Percentiles rank a stretch among this genome's conserved stretches.
phyloP scores from a whole-genome alignment of 768 basidiomycete species.

The Rhizopogon salebrosus region DNA sequence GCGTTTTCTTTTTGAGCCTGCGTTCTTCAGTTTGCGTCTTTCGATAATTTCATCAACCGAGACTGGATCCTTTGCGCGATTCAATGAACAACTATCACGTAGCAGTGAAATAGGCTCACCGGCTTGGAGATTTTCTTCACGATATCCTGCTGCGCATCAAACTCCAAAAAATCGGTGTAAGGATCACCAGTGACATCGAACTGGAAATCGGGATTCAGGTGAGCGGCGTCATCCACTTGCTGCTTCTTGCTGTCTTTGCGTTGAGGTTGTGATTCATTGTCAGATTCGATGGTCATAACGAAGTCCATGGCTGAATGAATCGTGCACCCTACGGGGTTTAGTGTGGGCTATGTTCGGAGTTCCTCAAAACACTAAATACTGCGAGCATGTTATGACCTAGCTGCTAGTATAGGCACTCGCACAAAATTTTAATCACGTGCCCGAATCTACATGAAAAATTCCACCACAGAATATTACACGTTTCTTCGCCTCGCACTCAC shows the following conservation, averaged over 20 bases:
- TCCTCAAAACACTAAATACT: not conserved
- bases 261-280: constrained; percentile 47
- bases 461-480: too few species aligned
- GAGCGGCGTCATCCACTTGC: constrained; percentile 46
- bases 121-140: constrained; percentile 61
- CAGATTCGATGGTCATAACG: constrained; percentile 82
- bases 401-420: too few species aligned
- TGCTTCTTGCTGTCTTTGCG: constrained; percentile 16
- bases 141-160: constrained; percentile 41
- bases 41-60: constrained; percentile 92
- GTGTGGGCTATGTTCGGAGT: not conserved
- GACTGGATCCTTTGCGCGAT: constrained; percentile 54
- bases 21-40: constrained; percentile 44
- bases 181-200: constrained; percentile 78
- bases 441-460: not conserved
- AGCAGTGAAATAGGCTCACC: constrained; percentile 33
- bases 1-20: constrained; percentile 60
- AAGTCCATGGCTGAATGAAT: constrained; percentile 44
- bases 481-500: too few species aligned
- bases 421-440: not conserved
- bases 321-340: too few species aligned
- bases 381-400: not conserved
- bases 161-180: constrained; percentile 49
- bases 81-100: not conserved
- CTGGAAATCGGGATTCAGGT: constrained; percentile 75